Evolutionary conservation across 164 flowering plant species (phyloP).

Genomic region (Platanus orientalis): DNA sequence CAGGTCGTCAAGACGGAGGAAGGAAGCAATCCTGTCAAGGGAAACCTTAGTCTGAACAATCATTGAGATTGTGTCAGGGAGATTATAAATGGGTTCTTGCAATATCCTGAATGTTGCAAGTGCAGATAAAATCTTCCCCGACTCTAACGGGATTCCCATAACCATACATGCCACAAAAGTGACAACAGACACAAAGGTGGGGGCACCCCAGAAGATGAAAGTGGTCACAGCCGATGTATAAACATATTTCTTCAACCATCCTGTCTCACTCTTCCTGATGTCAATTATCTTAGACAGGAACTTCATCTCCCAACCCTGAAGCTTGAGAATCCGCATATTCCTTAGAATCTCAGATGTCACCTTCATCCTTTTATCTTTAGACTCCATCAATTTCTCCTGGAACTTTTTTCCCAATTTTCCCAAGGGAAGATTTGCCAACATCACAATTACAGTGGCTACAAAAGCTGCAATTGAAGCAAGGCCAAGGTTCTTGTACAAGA

Average conservation of each 20-base stretch:
- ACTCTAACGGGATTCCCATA: constrained; percentile 39
- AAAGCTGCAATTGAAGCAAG: too few species aligned
- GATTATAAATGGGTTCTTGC: constrained; percentile 48
- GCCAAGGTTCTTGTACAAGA: too few species aligned
- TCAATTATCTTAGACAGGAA: constrained; percentile 38
- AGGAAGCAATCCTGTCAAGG: constrained; percentile 42
- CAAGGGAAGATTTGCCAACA: too few species aligned
- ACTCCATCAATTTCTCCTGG: constrained; percentile 33
- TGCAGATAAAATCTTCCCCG: constrained; percentile 45
- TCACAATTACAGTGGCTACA: too few species aligned
- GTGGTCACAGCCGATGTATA: too few species aligned
- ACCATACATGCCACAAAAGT: constrained; percentile 42
- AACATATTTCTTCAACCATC: too few species aligned
- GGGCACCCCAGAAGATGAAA: too few species aligned
- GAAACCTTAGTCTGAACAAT: too few species aligned
- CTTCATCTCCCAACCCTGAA: constrained; percentile 62
- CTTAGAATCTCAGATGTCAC: too few species aligned
- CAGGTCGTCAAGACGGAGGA: constrained; percentile 40
- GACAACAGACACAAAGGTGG: too few species aligned
- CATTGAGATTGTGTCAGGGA: too few species aligned
- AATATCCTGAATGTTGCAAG: constrained; percentile 52
- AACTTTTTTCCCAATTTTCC: constrained; percentile 32
- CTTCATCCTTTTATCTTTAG: too few species aligned
- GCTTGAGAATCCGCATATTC: constrained; percentile 58
- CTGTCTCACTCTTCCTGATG: constrained; percentile 35